A percentile compares a stretch with the other conserved stretches of the same genome.
phyloP scores from a whole-genome alignment of 768 basidiomycete species.

The Lentinula sp. region DNA sequence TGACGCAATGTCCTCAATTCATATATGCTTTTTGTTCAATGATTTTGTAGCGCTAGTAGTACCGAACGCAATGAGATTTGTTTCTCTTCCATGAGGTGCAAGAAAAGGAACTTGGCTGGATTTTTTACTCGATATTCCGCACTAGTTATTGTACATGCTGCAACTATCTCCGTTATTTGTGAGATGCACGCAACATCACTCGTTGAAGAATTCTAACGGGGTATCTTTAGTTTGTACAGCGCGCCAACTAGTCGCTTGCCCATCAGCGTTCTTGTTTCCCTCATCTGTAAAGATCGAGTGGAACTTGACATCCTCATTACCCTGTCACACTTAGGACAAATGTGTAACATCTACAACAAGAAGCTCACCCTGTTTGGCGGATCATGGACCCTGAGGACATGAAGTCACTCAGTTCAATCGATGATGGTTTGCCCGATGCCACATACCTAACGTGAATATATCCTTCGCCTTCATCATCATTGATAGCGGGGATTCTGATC shows the following conservation, averaged over 20 bases:
- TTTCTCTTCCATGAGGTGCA: too few relatives aligned
- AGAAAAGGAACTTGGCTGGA: too few relatives aligned
- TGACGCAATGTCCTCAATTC: neutral
- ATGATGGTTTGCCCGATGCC: conserved; percentile 8
- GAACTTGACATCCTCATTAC: conserved; percentile 57
- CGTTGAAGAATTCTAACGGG: conserved; percentile 67
- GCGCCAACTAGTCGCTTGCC: conserved; percentile 49
- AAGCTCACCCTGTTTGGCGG: conserved; percentile 59
- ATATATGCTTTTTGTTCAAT: neutral
- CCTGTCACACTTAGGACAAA: conserved; percentile 28
- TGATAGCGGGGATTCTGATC: conserved; percentile 62
- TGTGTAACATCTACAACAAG: neutral
- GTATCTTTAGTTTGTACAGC: conserved; percentile 57
- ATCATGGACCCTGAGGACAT: conserved; percentile 56
- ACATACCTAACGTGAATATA: conserved; percentile 64
- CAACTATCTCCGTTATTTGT: neutral
- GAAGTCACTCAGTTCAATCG: neutral
- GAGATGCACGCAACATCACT: conserved; percentile 26
- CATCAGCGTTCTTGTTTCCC: conserved; percentile 36
- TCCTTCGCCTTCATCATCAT: conserved; percentile 57
- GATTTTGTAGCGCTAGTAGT: neutral
- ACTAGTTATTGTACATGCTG: too few relatives aligned
- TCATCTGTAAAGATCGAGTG: conserved; percentile 70
- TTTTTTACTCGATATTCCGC: too few relatives aligned
- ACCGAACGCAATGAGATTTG: too few relatives aligned